Percentiles rank a stretch among this genome's conserved stretches.
These are phyloP conservation scores for Trichoderma reesei DNA, from an alignment of 495 filamentous ascomycete genomes.

Conservation along the genomic window DNA sequence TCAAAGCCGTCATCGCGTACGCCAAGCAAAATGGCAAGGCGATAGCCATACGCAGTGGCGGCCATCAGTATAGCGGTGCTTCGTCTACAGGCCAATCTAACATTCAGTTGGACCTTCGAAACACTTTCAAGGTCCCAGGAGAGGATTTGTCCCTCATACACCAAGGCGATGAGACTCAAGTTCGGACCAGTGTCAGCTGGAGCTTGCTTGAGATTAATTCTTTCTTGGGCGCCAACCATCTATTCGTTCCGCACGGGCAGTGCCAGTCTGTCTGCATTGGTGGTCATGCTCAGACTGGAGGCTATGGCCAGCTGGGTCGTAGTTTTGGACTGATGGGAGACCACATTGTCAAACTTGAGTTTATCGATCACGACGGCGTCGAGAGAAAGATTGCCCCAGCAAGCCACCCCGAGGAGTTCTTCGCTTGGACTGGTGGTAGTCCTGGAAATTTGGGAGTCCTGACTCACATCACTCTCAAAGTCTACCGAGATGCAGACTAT, in stretches of 20 bases:
- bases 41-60: slow-evolving; percentile 30
- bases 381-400: slow-evolving; percentile 28
- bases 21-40: slow-evolving; percentile 26
- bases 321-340: slow-evolving; percentile 36
- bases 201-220: background rate
- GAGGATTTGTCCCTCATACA: slow-evolving; percentile 10
- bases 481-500: slow-evolving; percentile 29
- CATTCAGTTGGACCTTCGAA: slow-evolving; percentile 28
- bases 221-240: slow-evolving; percentile 21
- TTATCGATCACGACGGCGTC: slow-evolving; percentile 30
- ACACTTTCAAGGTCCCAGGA: slow-evolving; percentile 22
- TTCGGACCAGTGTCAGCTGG: background rate
- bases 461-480: slow-evolving; percentile 32
- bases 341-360: slow-evolving; percentile 28
- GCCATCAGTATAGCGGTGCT: slow-evolving; percentile 33
- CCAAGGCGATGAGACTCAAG: background rate
- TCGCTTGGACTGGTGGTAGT: slow-evolving; percentile 33
- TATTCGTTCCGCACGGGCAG: slow-evolving; percentile 35
- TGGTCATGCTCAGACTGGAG: slow-evolving; percentile 33
- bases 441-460: slow-evolving; percentile 35
- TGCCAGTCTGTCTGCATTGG: slow-evolving; percentile 32
- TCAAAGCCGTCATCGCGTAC: slow-evolving; percentile 23
- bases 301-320: slow-evolving; percentile 31
- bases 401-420: slow-evolving; percentile 29
- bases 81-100: slow-evolving; percentile 27